These are phyloP conservation scores for Aureobasidium subglaciale DNA, from an alignment of 2,329 filamentous ascomycete genomes.

Conservation along the genomic window DNA sequence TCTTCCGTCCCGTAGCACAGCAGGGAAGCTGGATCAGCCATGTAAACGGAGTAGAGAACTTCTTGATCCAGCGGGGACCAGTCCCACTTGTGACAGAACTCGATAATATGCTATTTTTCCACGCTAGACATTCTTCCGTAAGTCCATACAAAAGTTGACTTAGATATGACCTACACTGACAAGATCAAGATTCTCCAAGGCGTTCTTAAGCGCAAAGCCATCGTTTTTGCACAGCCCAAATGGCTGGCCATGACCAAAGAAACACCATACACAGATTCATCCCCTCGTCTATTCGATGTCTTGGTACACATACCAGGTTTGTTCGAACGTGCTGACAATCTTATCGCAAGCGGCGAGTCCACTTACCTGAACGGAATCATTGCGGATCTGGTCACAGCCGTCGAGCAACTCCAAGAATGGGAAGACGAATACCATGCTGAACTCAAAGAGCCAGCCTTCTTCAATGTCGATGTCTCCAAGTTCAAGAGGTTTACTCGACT, in stretches of 20 bases:
- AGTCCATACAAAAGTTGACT: neutral
- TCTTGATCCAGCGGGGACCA: slow-evolving; percentile 25
- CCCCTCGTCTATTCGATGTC: slow-evolving; percentile 24
- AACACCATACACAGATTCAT: slow-evolving; percentile 20
- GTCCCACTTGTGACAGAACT: slow-evolving; percentile 21
- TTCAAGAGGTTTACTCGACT: slow-evolving; percentile 13
- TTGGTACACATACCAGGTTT: slow-evolving; percentile 19
- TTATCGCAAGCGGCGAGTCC: neutral
- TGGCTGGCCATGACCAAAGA: slow-evolving; percentile 25
- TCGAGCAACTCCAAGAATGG: neutral
- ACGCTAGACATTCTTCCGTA: slow-evolving; percentile 23
- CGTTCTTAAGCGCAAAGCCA: slow-evolving; percentile 24
- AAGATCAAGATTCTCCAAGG: slow-evolving; percentile 18
- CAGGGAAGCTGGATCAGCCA: slow-evolving; percentile 25
- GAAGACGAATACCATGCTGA: neutral
- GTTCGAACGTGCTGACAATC: slow-evolving; percentile 8
- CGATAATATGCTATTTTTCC: slow-evolving; percentile 24
- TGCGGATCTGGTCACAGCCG: neutral
- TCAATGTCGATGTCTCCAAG: neutral
- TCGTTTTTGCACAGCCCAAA: slow-evolving; percentile 23
- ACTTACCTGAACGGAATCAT: neutral
- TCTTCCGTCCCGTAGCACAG: slow-evolving; percentile 27
- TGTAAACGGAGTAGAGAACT: slow-evolving; percentile 23
- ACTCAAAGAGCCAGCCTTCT: neutral
- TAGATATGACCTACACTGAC: neutral